Conservation (phyloP, 2,329 filamentous ascomycete species). For the Fusarium tupiense region DNA sequence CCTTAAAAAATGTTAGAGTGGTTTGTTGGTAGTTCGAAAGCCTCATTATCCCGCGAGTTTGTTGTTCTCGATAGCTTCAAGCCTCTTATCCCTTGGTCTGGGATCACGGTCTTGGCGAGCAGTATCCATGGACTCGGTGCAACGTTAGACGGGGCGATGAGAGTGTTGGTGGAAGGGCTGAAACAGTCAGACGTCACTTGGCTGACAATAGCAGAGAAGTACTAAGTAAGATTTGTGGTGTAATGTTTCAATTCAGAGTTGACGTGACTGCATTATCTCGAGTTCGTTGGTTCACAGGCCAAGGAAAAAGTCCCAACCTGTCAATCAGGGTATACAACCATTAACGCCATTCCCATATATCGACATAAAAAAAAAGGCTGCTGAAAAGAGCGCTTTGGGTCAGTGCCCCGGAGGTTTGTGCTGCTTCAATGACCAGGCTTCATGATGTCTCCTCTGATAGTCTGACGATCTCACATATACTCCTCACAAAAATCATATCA, state of each 20-base stretch:
- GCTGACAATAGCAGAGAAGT: not conserved
- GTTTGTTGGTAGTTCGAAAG: not conserved
- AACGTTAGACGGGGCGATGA: not conserved
- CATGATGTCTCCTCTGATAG: conserved; percentile 47
- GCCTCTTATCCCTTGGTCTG: not conserved
- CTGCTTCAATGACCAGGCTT: not conserved
- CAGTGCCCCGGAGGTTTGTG: not conserved
- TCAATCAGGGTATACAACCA: conserved; percentile 42
- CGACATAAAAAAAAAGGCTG: not conserved
- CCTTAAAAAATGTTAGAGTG: not conserved
- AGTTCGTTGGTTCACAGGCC: conserved; percentile 7
- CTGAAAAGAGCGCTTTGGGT: not conserved
- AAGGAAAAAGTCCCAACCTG: conserved; percentile 5
- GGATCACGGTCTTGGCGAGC: not conserved
- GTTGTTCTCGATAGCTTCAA: not conserved
- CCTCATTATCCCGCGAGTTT: not conserved
- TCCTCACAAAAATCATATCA: conserved; percentile 52
- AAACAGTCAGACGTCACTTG: conserved; percentile 1
- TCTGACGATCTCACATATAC: conserved; percentile 56
- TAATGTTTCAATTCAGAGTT: conserved; percentile 18
- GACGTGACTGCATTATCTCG: conserved; percentile 31
- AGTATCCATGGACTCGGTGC: conserved; percentile 3
- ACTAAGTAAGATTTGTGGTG: not conserved
- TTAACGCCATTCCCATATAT: conserved; percentile 17
- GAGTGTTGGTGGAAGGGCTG: not conserved